Conservation (phyloP, 2,329 filamentous ascomycete genomes). For the Ophiocordyceps robertsii region DNA sequence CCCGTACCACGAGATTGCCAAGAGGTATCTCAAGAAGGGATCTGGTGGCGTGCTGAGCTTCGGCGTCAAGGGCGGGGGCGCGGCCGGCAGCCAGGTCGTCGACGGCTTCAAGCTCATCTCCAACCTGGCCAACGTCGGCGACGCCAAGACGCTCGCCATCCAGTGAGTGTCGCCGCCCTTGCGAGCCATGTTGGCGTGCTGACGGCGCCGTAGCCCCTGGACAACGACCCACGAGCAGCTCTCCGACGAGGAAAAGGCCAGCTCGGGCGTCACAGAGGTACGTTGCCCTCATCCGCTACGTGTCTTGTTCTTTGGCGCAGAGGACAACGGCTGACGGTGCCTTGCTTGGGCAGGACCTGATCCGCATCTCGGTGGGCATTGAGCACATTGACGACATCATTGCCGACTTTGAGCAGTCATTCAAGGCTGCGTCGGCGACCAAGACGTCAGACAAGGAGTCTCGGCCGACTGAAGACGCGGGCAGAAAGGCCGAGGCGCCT, state of each 20-base stretch:
- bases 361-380: conserved; percentile 88
- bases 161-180: conserved; percentile 31
- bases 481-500: conserved; percentile 25
- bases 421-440: conserved; percentile 44
- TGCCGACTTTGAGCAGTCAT: conserved; percentile 85
- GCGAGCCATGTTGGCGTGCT: neutral
- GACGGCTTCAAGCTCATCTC: conserved; percentile 92
- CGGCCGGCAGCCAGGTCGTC: conserved; percentile 76
- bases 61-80: conserved; percentile 77
- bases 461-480: conserved; percentile 9
- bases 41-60: conserved; percentile 88
- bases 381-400: conserved; percentile 98
- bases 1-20: conserved; percentile 63
- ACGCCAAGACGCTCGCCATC: conserved; percentile 88
- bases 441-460: conserved; percentile 17
- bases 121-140: conserved; percentile 91
- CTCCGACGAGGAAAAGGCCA: conserved; percentile 63
- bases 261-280: conserved; percentile 70
- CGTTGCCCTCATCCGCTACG: conserved; percentile 4
- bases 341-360: conserved; percentile 49
- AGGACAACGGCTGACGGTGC: neutral
- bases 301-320: neutral
- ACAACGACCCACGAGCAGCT: conserved; percentile 92
- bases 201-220: conserved; percentile 48
- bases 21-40: conserved; percentile 74